phyloP scores from a whole-genome alignment of 805 yeast species.

The Candida tibetensis region DNA sequence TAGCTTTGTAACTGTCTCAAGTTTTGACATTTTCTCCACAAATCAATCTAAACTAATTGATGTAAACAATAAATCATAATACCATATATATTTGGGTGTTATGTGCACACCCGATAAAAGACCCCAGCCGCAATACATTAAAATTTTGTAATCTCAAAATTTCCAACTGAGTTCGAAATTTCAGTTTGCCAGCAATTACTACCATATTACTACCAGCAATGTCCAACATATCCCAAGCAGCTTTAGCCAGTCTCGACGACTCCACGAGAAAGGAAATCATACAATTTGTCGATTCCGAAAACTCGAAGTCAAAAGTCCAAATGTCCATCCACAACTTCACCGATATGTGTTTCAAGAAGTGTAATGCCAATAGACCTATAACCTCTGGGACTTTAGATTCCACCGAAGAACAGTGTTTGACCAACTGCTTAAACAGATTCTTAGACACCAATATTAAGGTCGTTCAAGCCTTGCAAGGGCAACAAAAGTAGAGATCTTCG shows the following conservation, averaged over 20 bases:
- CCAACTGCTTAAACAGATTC: conserved; percentile 80
- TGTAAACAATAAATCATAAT: too few species aligned
- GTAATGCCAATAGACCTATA: conserved; percentile 51
- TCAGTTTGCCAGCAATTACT: not conserved
- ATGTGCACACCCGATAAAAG: too few species aligned
- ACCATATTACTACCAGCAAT: conserved; percentile 13
- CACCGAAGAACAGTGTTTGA: conserved; percentile 69
- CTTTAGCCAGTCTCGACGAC: conserved; percentile 53
- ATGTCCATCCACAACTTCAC: conserved; percentile 85
- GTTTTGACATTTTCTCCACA: conserved; percentile 8
- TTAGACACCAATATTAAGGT: conserved; percentile 84
- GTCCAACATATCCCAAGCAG: conserved; percentile 36
- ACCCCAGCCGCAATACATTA: too few species aligned
- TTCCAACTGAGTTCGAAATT: not conserved
- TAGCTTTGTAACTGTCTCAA: conserved; percentile 1
- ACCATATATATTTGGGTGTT: too few species aligned
- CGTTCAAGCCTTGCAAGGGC: conserved; percentile 53
- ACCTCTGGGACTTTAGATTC: conserved; percentile 48
- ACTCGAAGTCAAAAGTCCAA: conserved; percentile 84
- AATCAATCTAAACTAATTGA: too few species aligned
- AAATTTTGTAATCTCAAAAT: conserved; percentile 2
- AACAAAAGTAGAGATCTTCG: too few species aligned
- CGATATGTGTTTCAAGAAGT: conserved; percentile 85
- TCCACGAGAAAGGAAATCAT: conserved; percentile 69
- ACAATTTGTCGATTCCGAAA: conserved; percentile 76